These are phyloP conservation scores for Lizonia empirigonia DNA, from an alignment of 2,329 filamentous ascomycete genomes.

Conservation along the genomic window DNA sequence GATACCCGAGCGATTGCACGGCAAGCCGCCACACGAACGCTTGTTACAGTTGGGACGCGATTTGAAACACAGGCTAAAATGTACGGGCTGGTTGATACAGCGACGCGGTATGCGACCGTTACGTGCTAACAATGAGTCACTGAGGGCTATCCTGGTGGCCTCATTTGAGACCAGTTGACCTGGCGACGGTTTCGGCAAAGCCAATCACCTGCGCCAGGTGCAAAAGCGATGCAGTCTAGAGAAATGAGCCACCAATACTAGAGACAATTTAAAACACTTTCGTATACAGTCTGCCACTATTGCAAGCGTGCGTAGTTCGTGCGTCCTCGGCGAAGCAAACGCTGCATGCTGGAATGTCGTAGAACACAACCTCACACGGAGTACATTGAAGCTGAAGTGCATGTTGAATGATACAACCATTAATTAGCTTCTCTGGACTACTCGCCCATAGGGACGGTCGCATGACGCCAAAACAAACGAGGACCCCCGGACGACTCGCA, in stretches of 20 bases:
- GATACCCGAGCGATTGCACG: conserved; percentile 29
- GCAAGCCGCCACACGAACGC: neutral
- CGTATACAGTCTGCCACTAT: neutral
- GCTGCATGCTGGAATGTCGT: neutral
- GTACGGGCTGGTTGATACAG: conserved; percentile 8
- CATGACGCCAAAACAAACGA: conserved; percentile 13
- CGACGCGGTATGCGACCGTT: conserved; percentile 10
- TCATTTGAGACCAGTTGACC: conserved; percentile 7
- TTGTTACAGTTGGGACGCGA: conserved; percentile 1
- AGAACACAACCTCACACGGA: neutral
- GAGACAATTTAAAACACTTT: neutral
- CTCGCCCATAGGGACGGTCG: conserved; percentile 4
- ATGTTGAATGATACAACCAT: conserved; percentile 28
- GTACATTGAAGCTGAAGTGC: neutral
- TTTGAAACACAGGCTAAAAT: conserved; percentile 1
- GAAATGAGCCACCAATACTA: neutral
- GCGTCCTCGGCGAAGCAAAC: neutral
- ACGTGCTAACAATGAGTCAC: conserved; percentile 11
- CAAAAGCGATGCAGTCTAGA: neutral
- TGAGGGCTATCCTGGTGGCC: neutral
- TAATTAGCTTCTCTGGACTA: conserved; percentile 32
- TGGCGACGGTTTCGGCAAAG: conserved; percentile 1
- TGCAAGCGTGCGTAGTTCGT: neutral
- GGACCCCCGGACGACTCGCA: conserved; percentile 18
- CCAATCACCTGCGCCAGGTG: neutral